These are phyloP conservation scores for Termitomyces bulborhizus DNA, from an alignment of 768 basidiomycete genomes.

Conservation along the genomic window DNA sequence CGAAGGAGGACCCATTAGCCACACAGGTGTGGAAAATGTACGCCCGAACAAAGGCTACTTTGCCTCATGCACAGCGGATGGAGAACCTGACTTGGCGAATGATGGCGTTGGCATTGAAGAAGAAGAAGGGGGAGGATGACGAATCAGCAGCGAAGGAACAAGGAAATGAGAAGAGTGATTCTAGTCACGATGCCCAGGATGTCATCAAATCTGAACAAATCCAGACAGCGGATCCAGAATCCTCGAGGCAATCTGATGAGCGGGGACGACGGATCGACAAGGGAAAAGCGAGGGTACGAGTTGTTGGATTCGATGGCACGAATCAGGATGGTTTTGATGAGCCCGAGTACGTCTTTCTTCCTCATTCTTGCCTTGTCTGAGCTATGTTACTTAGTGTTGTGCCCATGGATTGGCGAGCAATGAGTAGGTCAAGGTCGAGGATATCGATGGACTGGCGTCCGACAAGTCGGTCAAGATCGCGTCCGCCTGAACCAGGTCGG, in stretches of 20 bases:
- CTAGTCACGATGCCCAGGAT: slow-evolving; percentile 9
- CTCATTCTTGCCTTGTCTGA: neutral
- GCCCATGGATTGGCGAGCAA: slow-evolving; percentile 90
- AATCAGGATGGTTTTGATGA: slow-evolving; percentile 69
- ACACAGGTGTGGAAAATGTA: slow-evolving; percentile 99
- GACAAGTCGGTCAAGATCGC: slow-evolving; percentile 69
- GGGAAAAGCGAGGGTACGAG: slow-evolving; percentile 70
- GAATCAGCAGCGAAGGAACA: slow-evolving; percentile 17
- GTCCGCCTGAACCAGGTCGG: slow-evolving; percentile 53
- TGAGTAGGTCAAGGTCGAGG: slow-evolving; percentile 86
- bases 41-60: slow-evolving; percentile 78
- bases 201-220: slow-evolving; percentile 15
- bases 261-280: slow-evolving; percentile 76
- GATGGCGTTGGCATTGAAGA: slow-evolving; percentile 94
- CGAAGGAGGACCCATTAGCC: slow-evolving; percentile 84
- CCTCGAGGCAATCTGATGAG: slow-evolving; percentile 32
- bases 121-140: slow-evolving; percentile 74
- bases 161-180: slow-evolving; percentile 14
- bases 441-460: slow-evolving; percentile 92
- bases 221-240: slow-evolving; percentile 15
- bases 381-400: slow-evolving; percentile 35
- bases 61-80: slow-evolving; percentile 93
- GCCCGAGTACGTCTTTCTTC: slow-evolving; percentile 55
- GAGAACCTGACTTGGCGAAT: slow-evolving; percentile 98
- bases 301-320: slow-evolving; percentile 76